These are phyloP conservation scores for Nicotiana paniculata DNA, from an alignment of 257 asterid species.

Conservation along the genomic window DNA sequence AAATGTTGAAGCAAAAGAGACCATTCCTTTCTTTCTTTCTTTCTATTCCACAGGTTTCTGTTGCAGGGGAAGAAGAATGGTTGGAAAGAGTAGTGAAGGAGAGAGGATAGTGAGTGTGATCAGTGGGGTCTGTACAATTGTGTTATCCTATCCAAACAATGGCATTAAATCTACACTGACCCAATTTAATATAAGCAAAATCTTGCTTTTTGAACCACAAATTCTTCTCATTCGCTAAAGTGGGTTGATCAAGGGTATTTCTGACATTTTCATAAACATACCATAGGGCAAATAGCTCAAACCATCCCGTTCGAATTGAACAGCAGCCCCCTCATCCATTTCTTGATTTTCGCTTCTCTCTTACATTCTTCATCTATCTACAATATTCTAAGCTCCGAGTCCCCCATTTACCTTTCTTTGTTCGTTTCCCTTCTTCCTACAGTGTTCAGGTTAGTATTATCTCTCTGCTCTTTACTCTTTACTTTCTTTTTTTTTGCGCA, in stretches of 20 bases:
- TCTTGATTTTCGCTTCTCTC: too few relatives aligned
- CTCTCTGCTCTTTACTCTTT: background rate
- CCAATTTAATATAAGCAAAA: background rate
- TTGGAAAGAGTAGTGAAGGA: background rate
- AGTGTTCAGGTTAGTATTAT: background rate
- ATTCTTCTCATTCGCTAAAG: too few relatives aligned
- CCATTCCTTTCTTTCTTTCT: conserved; percentile 27
- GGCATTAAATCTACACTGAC: background rate
- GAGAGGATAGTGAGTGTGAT: background rate
- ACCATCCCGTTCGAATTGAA: background rate
- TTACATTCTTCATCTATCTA: too few relatives aligned
- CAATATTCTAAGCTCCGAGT: background rate
- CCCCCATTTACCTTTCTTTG: background rate
- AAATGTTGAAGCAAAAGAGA: conserved; percentile 69
- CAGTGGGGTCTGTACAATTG: background rate
- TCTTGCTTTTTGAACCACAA: too few relatives aligned
- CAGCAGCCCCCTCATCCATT: background rate
- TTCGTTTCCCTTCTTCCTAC: background rate
- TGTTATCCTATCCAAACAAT: conserved; percentile 7
- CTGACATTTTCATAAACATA: too few relatives aligned
- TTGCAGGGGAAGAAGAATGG: background rate
- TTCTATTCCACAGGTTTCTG: background rate
- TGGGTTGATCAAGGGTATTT: too few relatives aligned
- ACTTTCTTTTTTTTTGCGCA: too few relatives aligned
- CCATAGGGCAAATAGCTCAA: too few relatives aligned